phyloP scores from a whole-genome alignment of 345 rosid species.

The Linum lewisii region DNA sequence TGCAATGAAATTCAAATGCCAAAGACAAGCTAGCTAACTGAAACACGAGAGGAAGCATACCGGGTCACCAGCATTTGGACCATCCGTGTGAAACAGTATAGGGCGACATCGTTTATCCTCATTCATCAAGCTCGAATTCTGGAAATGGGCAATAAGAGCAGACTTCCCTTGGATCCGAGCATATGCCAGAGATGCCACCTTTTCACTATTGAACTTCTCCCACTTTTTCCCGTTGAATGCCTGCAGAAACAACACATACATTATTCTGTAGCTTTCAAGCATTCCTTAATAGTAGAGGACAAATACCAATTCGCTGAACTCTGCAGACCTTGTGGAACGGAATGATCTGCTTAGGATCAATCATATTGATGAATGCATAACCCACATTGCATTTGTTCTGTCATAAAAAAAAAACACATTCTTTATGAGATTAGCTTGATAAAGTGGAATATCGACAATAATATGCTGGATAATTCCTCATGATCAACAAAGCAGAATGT shows the following conservation, averaged over 20 bases:
- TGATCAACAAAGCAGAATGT: no score
- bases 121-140: constrained; percentile 73
- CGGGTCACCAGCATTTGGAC: constrained; percentile 72
- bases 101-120: constrained; percentile 72
- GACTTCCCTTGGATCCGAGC: constrained; percentile 71
- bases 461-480: no score
- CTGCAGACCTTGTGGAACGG: constrained; percentile 58
- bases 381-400: constrained; percentile 97
- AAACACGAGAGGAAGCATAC: constrained; percentile 25
- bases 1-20: no score
- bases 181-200: constrained; percentile 66
- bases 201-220: constrained; percentile 78
- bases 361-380: constrained; percentile 82
- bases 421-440: neutral
- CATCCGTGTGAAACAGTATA: constrained; percentile 61
- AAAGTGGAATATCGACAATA: no score
- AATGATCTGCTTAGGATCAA: constrained; percentile 62
- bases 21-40: no score
- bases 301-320: neutral
- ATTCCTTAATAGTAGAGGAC: neutral
- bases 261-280: constrained; percentile 5
- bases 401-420: no score
- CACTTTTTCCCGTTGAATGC: constrained; percentile 71
- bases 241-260: constrained; percentile 21
- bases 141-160: constrained; percentile 71